phyloP scores from a whole-genome alignment of 768 basidiomycete genomes.

The Galerina marginata region DNA sequence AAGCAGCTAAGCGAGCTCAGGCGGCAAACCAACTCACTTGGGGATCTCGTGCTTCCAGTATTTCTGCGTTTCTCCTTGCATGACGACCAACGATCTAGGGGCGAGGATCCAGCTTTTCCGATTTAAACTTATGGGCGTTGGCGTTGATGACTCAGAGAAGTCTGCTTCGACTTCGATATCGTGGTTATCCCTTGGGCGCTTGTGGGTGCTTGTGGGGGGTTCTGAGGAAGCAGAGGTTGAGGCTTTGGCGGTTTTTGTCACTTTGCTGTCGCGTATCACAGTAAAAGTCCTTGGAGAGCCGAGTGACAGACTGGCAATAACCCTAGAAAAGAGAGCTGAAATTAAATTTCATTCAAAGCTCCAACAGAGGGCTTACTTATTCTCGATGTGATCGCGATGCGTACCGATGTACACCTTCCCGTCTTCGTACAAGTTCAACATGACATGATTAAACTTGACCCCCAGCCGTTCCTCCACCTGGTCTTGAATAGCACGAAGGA shows the following conservation, averaged over 20 bases:
- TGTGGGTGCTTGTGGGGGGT: background rate
- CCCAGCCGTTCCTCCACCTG: conserved; percentile 33
- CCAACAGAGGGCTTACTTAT: conserved; percentile 22
- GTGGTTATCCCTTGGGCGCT: background rate
- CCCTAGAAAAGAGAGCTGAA: conserved; percentile 17
- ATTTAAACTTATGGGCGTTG: background rate
- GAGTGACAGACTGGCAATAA: conserved; percentile 36
- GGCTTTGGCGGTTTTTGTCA: background rate
- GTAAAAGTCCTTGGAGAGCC: conserved; percentile 35
- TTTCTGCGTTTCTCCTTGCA: conserved; percentile 38
- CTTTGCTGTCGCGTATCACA: conserved; percentile 30
- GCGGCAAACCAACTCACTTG: conserved; percentile 24
- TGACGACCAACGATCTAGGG: conserved; percentile 34
- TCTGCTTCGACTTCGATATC: background rate
- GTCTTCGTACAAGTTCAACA: conserved; percentile 36
- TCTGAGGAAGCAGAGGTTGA: background rate
- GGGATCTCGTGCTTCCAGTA: conserved; percentile 40
- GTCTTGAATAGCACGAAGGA: conserved; percentile 34
- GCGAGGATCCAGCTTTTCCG: conserved; percentile 30
- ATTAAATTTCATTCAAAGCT: background rate
- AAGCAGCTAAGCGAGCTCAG: background rate
- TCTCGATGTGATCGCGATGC: conserved; percentile 35
- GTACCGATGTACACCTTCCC: conserved; percentile 37
- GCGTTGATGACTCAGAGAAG: background rate
- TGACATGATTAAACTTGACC: conserved; percentile 36